Conservation (phyloP, 2,329 filamentous ascomycete species). For the Cyclaneusma minus region DNA sequence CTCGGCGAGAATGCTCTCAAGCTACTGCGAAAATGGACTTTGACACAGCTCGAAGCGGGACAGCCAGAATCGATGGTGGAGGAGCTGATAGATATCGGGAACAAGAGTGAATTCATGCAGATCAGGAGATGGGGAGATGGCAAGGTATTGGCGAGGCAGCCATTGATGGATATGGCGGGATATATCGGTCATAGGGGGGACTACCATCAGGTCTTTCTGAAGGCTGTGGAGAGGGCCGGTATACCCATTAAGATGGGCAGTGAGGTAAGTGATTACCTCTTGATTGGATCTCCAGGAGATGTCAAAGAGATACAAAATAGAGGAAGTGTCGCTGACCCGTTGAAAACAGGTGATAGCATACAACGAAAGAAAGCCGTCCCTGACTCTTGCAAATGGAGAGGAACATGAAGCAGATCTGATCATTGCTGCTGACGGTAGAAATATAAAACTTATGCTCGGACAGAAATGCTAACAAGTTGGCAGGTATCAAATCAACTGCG, state of each 20-base stretch:
- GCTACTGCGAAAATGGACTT: slow-evolving; percentile 28
- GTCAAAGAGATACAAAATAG: neutral
- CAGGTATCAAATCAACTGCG: slow-evolving; percentile 32
- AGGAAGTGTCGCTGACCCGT: slow-evolving; percentile 1
- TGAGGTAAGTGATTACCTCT: slow-evolving; percentile 9
- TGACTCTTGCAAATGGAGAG: slow-evolving; percentile 21
- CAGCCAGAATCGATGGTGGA: slow-evolving; percentile 19
- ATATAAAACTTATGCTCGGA: no score
- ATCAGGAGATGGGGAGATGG: slow-evolving; percentile 31
- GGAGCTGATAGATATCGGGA: slow-evolving; percentile 26
- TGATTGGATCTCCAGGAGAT: neutral
- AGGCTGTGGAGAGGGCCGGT: slow-evolving; percentile 22
- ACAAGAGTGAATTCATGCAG: slow-evolving; percentile 30
- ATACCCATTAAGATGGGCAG: slow-evolving; percentile 24
- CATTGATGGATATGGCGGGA: slow-evolving; percentile 33
- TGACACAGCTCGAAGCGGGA: no score
- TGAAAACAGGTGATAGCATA: slow-evolving; percentile 20
- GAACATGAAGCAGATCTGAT: slow-evolving; percentile 29
- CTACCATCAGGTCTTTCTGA: slow-evolving; percentile 26
- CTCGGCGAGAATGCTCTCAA: slow-evolving; percentile 30
- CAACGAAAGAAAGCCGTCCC: slow-evolving; percentile 19
- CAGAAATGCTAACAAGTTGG: neutral
- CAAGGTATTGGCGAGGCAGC: slow-evolving; percentile 28
- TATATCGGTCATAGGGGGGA: slow-evolving; percentile 29
- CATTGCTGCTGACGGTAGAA: slow-evolving; percentile 29